Conservation (phyloP, 257 asterid species). For the Penstemon newberryi region DNA sequence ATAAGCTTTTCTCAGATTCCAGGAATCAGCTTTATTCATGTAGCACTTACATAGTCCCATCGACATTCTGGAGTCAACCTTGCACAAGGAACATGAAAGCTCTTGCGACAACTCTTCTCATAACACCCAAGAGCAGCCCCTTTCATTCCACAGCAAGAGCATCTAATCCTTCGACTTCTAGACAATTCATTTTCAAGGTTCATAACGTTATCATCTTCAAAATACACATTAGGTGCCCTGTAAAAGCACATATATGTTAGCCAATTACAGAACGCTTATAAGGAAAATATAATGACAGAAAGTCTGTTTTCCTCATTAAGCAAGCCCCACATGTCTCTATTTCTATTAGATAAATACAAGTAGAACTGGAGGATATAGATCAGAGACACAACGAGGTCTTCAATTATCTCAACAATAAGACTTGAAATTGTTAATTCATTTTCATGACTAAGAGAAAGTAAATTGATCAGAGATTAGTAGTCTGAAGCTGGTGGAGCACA, state of each 20-base stretch:
- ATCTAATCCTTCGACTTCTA: constrained; percentile 77
- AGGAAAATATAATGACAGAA: constrained; percentile 6
- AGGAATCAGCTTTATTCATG: background rate
- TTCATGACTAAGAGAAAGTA: background rate
- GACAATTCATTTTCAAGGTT: constrained; percentile 79
- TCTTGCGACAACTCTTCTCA: constrained; percentile 77
- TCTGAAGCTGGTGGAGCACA: constrained; percentile 12
- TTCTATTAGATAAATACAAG: background rate
- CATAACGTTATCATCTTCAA: constrained; percentile 57
- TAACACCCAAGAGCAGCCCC: constrained; percentile 99
- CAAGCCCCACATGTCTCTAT: constrained; percentile 2
- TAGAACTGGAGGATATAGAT: background rate
- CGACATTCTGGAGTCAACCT: constrained; percentile 72
- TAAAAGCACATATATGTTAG: constrained; percentile 25
- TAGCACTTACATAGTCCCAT: constrained; percentile 75
- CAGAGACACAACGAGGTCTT: constrained; percentile 1
- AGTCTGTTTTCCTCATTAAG: background rate
- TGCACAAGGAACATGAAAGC: constrained; percentile 97
- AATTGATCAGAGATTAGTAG: constrained; percentile 10
- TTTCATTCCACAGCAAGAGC: constrained; percentile 79
- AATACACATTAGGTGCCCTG: constrained; percentile 98
- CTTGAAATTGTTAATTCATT: background rate
- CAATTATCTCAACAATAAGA: background rate
- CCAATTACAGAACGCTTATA: background rate
- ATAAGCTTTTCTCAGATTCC: constrained; percentile 5